Evolutionary conservation across 352 stramenopile species (phyloP).

Genomic region (Pythium rishiriense): DNA sequence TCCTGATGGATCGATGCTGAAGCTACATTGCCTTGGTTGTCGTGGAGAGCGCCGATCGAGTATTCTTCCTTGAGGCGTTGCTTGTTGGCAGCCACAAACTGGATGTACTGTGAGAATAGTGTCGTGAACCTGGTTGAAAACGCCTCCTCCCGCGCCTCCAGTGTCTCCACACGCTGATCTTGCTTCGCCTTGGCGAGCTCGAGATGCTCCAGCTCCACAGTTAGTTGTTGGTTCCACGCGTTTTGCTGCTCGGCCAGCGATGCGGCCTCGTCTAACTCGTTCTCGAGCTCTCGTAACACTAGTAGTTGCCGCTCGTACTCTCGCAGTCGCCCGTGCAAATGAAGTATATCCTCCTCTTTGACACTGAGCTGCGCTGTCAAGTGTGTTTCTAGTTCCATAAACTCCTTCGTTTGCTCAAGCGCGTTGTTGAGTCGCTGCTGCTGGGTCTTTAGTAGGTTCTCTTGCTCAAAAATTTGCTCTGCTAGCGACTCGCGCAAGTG

Average conservation of each 20-base stretch:
- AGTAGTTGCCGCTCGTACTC: constrained; percentile 8
- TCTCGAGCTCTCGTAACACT: constrained; percentile 23
- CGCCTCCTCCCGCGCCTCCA: constrained; percentile 22
- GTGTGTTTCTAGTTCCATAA: constrained; percentile 33
- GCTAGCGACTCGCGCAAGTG: constrained; percentile 30
- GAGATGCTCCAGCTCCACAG: constrained; percentile 17
- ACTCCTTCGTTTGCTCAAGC: constrained; percentile 36
- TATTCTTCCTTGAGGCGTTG: constrained; percentile 11
- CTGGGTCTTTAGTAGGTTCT: constrained; percentile 31
- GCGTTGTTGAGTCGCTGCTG: constrained; percentile 38
- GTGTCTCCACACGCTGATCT: constrained; percentile 21
- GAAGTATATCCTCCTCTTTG: constrained; percentile 1
- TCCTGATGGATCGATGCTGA: constrained; percentile 15
- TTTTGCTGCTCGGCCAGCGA: constrained; percentile 32
- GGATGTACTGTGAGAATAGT: constrained; percentile 32
- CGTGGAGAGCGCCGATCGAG: background rate
- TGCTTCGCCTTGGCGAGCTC: constrained; percentile 24
- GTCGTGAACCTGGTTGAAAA: constrained; percentile 20
- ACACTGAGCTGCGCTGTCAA: constrained; percentile 17
- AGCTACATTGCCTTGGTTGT: background rate
- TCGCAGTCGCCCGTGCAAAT: background rate
- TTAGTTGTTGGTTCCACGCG: constrained; percentile 29
- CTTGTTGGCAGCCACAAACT: constrained; percentile 22
- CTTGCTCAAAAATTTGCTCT: constrained; percentile 41
- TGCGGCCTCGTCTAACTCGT: constrained; percentile 27